Percentiles rank a stretch among this genome's conserved stretches.
These are phyloP conservation scores for Fusarium pseudonygamai DNA, from an alignment of 2,329 filamentous ascomycete genomes.

Conservation along the genomic window DNA sequence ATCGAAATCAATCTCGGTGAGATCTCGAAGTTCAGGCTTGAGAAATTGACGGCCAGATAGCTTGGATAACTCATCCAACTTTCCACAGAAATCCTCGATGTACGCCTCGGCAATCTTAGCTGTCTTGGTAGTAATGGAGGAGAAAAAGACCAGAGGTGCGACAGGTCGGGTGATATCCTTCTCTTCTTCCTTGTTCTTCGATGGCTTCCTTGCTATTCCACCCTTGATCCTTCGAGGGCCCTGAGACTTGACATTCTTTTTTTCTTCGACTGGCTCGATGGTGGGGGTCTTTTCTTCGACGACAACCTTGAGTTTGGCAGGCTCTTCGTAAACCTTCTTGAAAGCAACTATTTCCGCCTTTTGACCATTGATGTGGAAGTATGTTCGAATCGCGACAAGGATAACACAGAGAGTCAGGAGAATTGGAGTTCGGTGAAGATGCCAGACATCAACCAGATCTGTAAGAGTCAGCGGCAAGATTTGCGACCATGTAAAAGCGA, in stretches of 20 bases:
- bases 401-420: slow-evolving; percentile 51
- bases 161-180: slow-evolving; percentile 58
- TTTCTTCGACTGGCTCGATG: slow-evolving; percentile 35
- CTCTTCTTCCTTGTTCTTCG: slow-evolving; percentile 37
- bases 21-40: slow-evolving; percentile 74
- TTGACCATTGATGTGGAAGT: slow-evolving; percentile 52
- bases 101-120: slow-evolving; percentile 76
- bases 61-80: slow-evolving; percentile 61
- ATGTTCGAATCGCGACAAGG: slow-evolving; percentile 53
- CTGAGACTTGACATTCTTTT: slow-evolving; percentile 46
- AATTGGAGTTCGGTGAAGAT: slow-evolving; percentile 56
- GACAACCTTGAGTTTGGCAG: slow-evolving; percentile 17
- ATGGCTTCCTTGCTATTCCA: slow-evolving; percentile 48
- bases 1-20: slow-evolving; percentile 90
- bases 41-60: slow-evolving; percentile 54
- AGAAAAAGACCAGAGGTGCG: slow-evolving; percentile 86
- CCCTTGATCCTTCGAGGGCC: slow-evolving; percentile 63
- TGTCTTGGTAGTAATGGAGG: slow-evolving; percentile 85
- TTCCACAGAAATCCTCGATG: slow-evolving; percentile 60
- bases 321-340: slow-evolving; percentile 48
- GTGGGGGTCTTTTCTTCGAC: slow-evolving; percentile 29
- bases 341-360: slow-evolving; percentile 50
- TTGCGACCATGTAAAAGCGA: not conserved
- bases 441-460: slow-evolving; percentile 58
- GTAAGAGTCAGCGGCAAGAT: slow-evolving; percentile 15